Evolutionary conservation across 1,139 yeast genomes (phyloP).

Genomic region (Pichia terricola): DNA sequence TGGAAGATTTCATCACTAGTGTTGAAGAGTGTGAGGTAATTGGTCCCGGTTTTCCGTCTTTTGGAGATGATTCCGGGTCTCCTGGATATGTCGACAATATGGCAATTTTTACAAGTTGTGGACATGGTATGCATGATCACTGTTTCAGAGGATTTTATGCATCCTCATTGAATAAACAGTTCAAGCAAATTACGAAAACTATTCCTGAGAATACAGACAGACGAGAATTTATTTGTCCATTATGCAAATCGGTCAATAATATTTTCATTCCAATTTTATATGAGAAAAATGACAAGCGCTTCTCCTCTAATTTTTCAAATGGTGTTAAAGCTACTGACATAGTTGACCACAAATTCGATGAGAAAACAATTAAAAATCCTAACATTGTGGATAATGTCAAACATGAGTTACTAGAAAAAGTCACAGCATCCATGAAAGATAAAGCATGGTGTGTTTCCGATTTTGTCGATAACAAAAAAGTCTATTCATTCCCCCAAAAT

Average conservation of each 20-base stretch:
- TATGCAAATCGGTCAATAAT: conserved; percentile 82
- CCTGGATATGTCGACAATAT: conserved; percentile 33
- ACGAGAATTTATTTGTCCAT: conserved; percentile 77
- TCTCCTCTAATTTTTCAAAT: conserved; percentile 12
- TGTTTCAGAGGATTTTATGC: conserved; percentile 62
- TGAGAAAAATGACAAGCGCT: conserved; percentile 26
- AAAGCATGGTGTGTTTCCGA: conserved; percentile 21
- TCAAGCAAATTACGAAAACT: conserved; percentile 68
- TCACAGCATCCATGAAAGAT: conserved; percentile 15
- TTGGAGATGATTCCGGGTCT: conserved; percentile 10
- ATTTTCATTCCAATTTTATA: conserved; percentile 69
- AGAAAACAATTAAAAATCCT: conserved; percentile 4
- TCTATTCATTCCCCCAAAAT: too few species aligned
- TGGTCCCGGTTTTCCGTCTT: conserved; percentile 61
- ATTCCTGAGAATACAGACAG: conserved; percentile 66
- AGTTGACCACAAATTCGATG: conserved; percentile 13
- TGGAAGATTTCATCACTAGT: conserved; percentile 26
- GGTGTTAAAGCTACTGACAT: conserved; percentile 1
- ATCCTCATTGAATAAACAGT: conserved; percentile 42
- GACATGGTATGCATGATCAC: conserved; percentile 85
- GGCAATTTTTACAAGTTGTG: conserved; percentile 71
- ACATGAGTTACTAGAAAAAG: conserved; percentile 15
- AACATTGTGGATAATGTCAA: conserved; percentile 11
- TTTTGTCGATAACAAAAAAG: conserved; percentile 1
- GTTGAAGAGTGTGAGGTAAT: conserved; percentile 36